A percentile compares a stretch with the other conserved stretches of the same genome.
phyloP scores from a whole-genome alignment of 257 asterid species.

The Plantago ovata region DNA sequence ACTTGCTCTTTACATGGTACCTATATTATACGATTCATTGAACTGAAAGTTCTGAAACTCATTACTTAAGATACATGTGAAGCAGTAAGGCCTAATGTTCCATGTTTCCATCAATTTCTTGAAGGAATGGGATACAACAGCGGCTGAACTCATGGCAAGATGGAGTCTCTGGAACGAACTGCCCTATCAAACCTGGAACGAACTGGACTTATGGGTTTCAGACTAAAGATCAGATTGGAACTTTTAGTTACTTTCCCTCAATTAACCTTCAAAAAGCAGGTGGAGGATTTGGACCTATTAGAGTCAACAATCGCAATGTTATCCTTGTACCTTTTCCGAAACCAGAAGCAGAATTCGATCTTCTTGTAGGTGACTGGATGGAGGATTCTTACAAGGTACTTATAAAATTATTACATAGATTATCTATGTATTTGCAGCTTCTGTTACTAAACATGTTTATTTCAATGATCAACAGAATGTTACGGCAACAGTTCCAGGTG shows the following conservation, averaged over 20 bases:
- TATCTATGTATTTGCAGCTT: not conserved
- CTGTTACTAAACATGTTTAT: not conserved
- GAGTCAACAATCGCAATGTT: conserved; percentile 50
- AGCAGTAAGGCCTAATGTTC: not conserved
- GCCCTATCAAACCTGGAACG: conserved; percentile 48
- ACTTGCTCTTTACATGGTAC: conserved; percentile 62
- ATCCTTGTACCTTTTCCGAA: conserved; percentile 48
- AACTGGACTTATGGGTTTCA: conserved; percentile 64
- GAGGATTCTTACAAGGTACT: conserved; percentile 32
- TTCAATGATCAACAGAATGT: conserved; percentile 18
- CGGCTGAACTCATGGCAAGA: conserved; percentile 78
- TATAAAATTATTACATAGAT: not conserved
- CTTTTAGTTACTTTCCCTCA: conserved; percentile 54
- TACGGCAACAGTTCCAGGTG: conserved; percentile 18
- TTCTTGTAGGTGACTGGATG: conserved; percentile 55
- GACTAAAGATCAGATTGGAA: conserved; percentile 62
- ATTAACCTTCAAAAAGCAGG: conserved; percentile 49
- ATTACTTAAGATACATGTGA: not conserved
- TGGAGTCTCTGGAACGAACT: conserved; percentile 70
- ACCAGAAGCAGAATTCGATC: conserved; percentile 63
- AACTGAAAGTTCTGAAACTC: not conserved
- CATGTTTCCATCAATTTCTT: not conserved
- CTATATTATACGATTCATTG: not conserved
- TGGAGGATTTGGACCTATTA: conserved; percentile 68
- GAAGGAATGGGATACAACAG: conserved; percentile 70